Evolutionary conservation across 768 basidiomycete species (phyloP), one percentile per base, ranked within the genome.

Genomic region (Collybia nuda): DNA sequence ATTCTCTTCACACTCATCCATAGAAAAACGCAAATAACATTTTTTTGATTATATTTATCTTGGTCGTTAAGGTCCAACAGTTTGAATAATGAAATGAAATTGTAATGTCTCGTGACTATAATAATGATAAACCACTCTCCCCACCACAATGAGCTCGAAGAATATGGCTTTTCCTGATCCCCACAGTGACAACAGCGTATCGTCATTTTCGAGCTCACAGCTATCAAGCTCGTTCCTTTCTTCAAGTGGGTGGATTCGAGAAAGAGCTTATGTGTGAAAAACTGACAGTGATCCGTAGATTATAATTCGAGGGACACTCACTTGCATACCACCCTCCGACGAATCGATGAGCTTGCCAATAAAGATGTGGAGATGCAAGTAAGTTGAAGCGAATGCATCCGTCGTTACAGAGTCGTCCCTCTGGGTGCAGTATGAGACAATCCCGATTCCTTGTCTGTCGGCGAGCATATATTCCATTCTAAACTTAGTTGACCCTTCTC

Each of bases 351-450:
- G 56, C 71, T 81, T 38, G 79, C 80, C 29, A 84, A 84, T 57
- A 70, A 76, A 59, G 87, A 89, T 73, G 78, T 89, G 12, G 86
- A 88, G 57, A 88, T 88, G 86, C 78, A 78, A 73, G 88, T 85
- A 58, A 58, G 77, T 56, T 17, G 42, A 32, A 19, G 40, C 36
- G n/a, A 21, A 32, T 47, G 21, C 40, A 54, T 7, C 32, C 35
- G 24, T 38, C 8, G 32, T 12, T 44, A 35, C 38, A 40, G 24
- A 26, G 7, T 26, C 7, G 24, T 3, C 24, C 24, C 24, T 26
- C 7, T 3, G 24, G 7, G 7, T 26, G 24, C 7, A 26, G 24
- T 26, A 26, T 4, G 24, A 26, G 24, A 26, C 24, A 26, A 7
- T 4, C 24, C 3, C 24, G 24, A 26, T 26, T 7, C 24, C 3